Conservation (phyloP, 2,329 filamentous ascomycete species). For the Teratosphaeria gauchensis region DNA sequence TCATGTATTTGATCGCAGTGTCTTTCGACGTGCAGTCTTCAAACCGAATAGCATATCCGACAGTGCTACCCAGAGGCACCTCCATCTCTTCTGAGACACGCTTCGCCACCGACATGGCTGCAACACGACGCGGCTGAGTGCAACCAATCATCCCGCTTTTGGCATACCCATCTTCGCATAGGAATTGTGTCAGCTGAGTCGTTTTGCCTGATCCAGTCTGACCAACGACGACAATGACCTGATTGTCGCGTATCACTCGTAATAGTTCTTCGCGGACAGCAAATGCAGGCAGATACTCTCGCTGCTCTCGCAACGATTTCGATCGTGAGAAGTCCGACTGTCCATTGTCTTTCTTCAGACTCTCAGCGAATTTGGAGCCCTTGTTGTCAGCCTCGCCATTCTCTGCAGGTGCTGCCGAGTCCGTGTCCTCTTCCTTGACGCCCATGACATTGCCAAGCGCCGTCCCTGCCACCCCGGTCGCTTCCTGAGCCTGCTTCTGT, state of each 20-base stretch:
- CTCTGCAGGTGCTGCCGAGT: slow-evolving; percentile 62
- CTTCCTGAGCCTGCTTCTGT: slow-evolving; percentile 87
- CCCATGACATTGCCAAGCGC: slow-evolving; percentile 92
- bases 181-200: slow-evolving; percentile 90
- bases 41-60: slow-evolving; percentile 96
- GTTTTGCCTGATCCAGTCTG: slow-evolving; percentile 98
- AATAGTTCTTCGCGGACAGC: slow-evolving; percentile 89
- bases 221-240: slow-evolving; percentile 92
- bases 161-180: slow-evolving; percentile 91
- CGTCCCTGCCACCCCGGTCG: slow-evolving; percentile 86
- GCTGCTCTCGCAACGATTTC: slow-evolving; percentile 81
- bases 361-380: slow-evolving; percentile 73
- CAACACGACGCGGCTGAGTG: slow-evolving; percentile 90
- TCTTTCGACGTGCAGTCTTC: slow-evolving; percentile 96
- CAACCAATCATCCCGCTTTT: slow-evolving; percentile 85
- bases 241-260: slow-evolving; percentile 88
- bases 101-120: slow-evolving; percentile 97
- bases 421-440: slow-evolving; percentile 78
- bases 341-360: slow-evolving; percentile 75
- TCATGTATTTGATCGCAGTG: slow-evolving; percentile 98
- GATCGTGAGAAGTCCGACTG: slow-evolving; percentile 88
- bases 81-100: slow-evolving; percentile 99
- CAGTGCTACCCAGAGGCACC: slow-evolving; percentile 72
- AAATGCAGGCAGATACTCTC: slow-evolving; percentile 90
- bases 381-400: slow-evolving; percentile 56